These are phyloP conservation scores for Ajuga reptans DNA, from an alignment of 305 asterid genomes.

Conservation along the genomic window DNA sequence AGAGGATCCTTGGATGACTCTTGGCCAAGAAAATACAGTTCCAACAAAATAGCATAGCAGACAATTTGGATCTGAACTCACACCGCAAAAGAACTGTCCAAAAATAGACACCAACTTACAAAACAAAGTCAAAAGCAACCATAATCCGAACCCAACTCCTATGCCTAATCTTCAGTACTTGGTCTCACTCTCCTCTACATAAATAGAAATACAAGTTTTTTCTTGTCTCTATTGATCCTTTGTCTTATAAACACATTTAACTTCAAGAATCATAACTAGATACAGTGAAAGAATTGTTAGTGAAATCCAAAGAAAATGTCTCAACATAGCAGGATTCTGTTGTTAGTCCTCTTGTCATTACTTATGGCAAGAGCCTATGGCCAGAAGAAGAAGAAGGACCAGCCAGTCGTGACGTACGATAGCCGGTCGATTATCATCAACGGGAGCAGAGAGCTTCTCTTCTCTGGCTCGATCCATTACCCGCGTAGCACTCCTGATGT, in stretches of 20 bases:
- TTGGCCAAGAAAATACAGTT: background rate
- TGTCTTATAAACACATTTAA: background rate
- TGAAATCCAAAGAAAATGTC: too few species aligned
- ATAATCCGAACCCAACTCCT: slow-evolving; percentile 19
- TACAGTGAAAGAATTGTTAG: background rate
- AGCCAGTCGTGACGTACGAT: slow-evolving; percentile 46
- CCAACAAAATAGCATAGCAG: slow-evolving; percentile 9
- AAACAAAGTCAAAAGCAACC: background rate
- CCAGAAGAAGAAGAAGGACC: slow-evolving; percentile 7
- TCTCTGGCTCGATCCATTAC: slow-evolving; percentile 63
- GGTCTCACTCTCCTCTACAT: slow-evolving; percentile 1
- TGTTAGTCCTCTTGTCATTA: slow-evolving; percentile 17
- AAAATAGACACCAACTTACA: slow-evolving; percentile 17
- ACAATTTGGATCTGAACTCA: background rate
- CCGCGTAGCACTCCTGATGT: slow-evolving; percentile 61
- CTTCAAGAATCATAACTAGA: background rate
- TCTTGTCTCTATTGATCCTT: background rate
- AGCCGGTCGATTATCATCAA: slow-evolving; percentile 57
- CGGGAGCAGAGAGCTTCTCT: slow-evolving; percentile 45
- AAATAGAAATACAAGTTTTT: background rate
- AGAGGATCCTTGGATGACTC: background rate
- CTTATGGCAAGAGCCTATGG: slow-evolving; percentile 13
- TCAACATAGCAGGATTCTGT: background rate
- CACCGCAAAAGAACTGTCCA: background rate
- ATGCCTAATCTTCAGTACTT: slow-evolving; percentile 8